Evolutionary conservation across 2,329 filamentous ascomycete genomes (phyloP), one percentile per base, ranked within the genome.

Genomic region (Lomentospora prolificans): DNA sequence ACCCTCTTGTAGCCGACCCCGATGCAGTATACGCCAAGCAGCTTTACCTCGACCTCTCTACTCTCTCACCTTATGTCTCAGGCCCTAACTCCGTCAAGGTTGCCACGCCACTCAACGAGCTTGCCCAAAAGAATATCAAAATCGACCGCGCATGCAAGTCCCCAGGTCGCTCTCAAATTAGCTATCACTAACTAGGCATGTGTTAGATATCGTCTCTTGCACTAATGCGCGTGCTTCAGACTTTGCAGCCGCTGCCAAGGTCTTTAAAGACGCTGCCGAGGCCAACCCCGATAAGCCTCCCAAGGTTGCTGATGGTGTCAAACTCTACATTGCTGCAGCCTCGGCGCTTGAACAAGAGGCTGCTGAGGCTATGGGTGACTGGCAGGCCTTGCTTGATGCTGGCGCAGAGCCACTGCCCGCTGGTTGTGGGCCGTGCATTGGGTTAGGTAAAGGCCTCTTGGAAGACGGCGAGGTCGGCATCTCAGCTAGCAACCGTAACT

Each of bases 11-110:
- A 0, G 89, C 91, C 2, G 91, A 96, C 65, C 80, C 79, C 12
- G 87, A 83, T 7, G 91, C 90, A 1, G 76, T 74, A 4, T 97
- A 96, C 62, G 86, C 90, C 55, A 96, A 97, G 70, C 74, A 85
- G 41, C 77, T 96, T 0, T 90, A 87, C 67, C 74, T 96, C 5
- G 82, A 96, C 66, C 79, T 96, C 0, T 89, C 86, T 0, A 91
- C 89, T 0, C 78, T 96, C 0, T 86, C 89, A 0, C 91, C 91
- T 0, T 91, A 87, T 57, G 84, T 96, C 8, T 79, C 90, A 0
- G 91, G 92, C 0, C 92, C 92, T 0, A 96, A 96, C 71, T 91
- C 87, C 0, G 90, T 96, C 64, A 96, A 96, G 70, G 74, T 96
- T 0, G 84, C 87, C 0, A 95, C 85, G 0, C 89, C 92, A 0